Base-by-base conservation (phyloP, 768 basidiomycete species). In the Lanmaoa pseudosensibilis region DNA sequence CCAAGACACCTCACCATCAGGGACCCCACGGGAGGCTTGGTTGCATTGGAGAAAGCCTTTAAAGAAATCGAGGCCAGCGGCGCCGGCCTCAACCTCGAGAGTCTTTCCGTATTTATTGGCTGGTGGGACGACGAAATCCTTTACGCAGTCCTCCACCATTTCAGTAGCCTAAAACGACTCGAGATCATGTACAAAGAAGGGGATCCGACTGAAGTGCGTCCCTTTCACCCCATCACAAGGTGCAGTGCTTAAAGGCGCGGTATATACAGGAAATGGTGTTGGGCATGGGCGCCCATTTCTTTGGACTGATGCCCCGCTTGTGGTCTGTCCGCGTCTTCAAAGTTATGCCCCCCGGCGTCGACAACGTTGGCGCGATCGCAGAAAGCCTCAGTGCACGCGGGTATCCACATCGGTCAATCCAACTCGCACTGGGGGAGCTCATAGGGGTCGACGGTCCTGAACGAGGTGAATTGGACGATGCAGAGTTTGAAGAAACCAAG, bases 81-180 rank as follows among this genome's bases (percentile, higher is more conserved):
- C 0, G 36, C 39, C 11, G 60, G 71, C n/a, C 36, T 54, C 2
- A 52, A 55, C 2, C 63, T 77, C 16, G 73, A 73, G n/a, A 56
- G 58, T 0, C 60, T 73, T 15, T 65, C 76, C 30, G 62, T 75
- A 11, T 74, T 77, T 43, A 56, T 73, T n/a, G 67, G 73, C 37
- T 66, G 66, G 50, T 81, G 80, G 80, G 79, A 80, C 54, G 69
- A 76, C 40, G 79, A 81, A 58, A 71, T 80, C 9, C 60, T 81
- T 19, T 72, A 77, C 38, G 78, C 77, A 6, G 60, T 78, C 23
- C 68, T 69, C n/a, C 64, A 69, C 44, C 70, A 77, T 38, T 78
- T 80, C 54, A 57, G 53, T 10, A 54, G 62, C 11, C 59, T 81
- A 7, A 65, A 68, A n/a, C 70, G 71, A 39, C 66, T 81, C 19